Base-by-base conservation (phyloP, 371 early-diverging fungal species). In the Catenaria anguillulae region DNA sequence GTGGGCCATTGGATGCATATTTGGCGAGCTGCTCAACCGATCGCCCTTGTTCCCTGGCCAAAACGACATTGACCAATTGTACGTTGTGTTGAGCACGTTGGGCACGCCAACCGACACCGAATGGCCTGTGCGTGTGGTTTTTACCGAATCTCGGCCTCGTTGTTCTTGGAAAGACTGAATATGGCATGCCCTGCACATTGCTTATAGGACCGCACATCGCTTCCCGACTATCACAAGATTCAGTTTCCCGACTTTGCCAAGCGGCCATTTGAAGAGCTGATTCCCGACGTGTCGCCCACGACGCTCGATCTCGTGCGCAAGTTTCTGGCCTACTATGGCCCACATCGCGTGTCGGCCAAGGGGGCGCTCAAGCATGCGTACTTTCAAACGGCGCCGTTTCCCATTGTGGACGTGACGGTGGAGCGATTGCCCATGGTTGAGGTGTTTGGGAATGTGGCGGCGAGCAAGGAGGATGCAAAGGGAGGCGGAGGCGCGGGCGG, bases 1-100 rank as follows among this genome's bases (percentile, higher is more conserved):
- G 26, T 83, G 84, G 84, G 73, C 78, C 19, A 68, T 75, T 3
- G 83, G 83, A 23, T 77, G 79, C 67, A 79, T 83, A 42, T 73
- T 80, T 64, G 80, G 71, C 12, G 83, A 83, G 66, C 66, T 83
- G 34, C 62, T 79, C 43, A 72, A 73, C 67, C 73, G 74, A 33
- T 63, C 68, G 19, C 79, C 80, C 21, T 42, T 83, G 43, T 83
- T 83, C 59, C 62, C 52, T 31, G 72, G 82, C n/a, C 75, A 72
- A 56, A 76, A 73, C 62, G 82, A 81, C 58, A 79, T 80, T 56
- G 75, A 76, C 37, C 81, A 82, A 68, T 63, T 83, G 15, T 76
- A 70, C 56, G 70, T 68, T 34, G 81, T 84, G 26, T 63, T 71
- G 52, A 67, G 66, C 60, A 67, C 69, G 0, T 65, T 81, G 19